phyloP scores from a whole-genome alignment of 164 flowering plant species.

The Sextonia rubra region DNA sequence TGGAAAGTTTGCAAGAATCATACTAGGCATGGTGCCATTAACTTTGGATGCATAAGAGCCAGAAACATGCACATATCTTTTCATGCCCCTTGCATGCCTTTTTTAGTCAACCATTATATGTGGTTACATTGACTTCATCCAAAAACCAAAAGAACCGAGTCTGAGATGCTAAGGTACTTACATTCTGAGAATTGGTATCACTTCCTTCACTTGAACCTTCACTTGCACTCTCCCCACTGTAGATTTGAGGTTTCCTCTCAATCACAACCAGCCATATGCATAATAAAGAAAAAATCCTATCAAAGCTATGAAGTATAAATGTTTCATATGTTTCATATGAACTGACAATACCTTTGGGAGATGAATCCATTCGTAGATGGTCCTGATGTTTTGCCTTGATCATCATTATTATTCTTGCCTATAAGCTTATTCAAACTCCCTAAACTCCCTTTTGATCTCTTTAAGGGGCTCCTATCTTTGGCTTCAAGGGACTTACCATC shows the following conservation, averaged over 20 bases:
- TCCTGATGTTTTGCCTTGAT: constrained; percentile 45
- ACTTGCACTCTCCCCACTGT: constrained; percentile 89
- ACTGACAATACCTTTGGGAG: constrained; percentile 67
- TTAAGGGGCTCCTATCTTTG: constrained; percentile 79
- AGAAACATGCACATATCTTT: background rate
- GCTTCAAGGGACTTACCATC: constrained; percentile 77
- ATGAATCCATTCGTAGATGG: constrained; percentile 69
- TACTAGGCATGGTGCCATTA: background rate
- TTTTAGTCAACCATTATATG: background rate
- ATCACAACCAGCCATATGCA: constrained; percentile 3
- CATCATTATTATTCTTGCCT: constrained; percentile 53
- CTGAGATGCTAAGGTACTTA: constrained; percentile 32
- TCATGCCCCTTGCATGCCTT: background rate
- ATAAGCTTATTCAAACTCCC: constrained; percentile 68
- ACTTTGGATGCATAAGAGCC: background rate
- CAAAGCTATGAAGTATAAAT: background rate
- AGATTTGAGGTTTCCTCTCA: constrained; percentile 20
- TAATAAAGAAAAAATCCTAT: background rate
- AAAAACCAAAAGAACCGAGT: background rate
- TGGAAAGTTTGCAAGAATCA: background rate
- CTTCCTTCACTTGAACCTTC: constrained; percentile 97
- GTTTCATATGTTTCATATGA: background rate
- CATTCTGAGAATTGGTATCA: constrained; percentile 88
- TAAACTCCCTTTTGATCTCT: constrained; percentile 81
- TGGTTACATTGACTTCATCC: background rate